Evolutionary conservation across 169 alveolate genomes (phyloP).

Genomic region (Plasmodium yoelii): DNA sequence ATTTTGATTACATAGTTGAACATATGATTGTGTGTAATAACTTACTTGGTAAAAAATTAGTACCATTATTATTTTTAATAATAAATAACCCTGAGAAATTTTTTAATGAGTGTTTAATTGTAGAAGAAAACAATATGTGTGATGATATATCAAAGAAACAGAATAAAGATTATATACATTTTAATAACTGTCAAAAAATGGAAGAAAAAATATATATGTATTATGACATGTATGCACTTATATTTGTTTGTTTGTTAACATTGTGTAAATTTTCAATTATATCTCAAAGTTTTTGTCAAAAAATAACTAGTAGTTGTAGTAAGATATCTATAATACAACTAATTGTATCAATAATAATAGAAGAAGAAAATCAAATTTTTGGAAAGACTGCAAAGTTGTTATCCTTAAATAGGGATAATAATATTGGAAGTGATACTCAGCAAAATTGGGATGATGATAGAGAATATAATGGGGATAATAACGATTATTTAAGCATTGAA

Average conservation of each 20-base stretch:
- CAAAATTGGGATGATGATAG: slow-evolving; percentile 13
- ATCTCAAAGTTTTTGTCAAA: slow-evolving; percentile 64
- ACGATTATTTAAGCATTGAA: slow-evolving; percentile 8
- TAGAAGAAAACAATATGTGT: not conserved
- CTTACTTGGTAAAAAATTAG: slow-evolving; percentile 53
- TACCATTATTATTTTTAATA: slow-evolving; percentile 63
- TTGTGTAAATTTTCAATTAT: slow-evolving; percentile 59
- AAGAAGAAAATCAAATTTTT: slow-evolving; percentile 50
- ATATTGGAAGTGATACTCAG: not conserved
- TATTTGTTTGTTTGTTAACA: slow-evolving; percentile 62
- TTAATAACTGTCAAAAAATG: not conserved
- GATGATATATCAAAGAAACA: not conserved
- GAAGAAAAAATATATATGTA: slow-evolving; percentile 39
- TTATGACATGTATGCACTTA: slow-evolving; percentile 60
- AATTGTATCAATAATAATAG: slow-evolving; percentile 47
- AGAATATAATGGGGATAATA: slow-evolving; percentile 5
- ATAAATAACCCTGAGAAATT: slow-evolving; percentile 37
- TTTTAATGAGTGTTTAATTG: slow-evolving; percentile 38
- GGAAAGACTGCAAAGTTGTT: not conserved
- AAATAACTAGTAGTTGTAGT: slow-evolving; percentile 1
- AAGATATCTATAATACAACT: slow-evolving; percentile 42
- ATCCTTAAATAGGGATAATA: slow-evolving; percentile 1
- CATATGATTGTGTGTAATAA: slow-evolving; percentile 72
- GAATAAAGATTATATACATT: slow-evolving; percentile 3
- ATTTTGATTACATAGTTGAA: slow-evolving; percentile 71